Evolutionary conservation across 2,329 filamentous ascomycete genomes (phyloP).

Genomic region (Sarocladium oryzae): DNA sequence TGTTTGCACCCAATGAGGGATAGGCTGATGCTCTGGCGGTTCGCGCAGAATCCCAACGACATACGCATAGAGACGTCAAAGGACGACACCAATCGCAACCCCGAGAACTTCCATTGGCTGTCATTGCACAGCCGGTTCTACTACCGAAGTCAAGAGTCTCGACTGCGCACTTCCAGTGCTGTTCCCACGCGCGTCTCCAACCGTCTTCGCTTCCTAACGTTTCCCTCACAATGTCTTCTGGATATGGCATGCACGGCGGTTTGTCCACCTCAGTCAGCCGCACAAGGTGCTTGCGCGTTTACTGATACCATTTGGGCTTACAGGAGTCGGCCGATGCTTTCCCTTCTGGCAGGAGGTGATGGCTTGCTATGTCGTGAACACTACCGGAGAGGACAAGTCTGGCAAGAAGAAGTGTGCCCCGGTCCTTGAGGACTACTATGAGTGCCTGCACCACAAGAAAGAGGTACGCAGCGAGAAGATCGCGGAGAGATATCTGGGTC

Average conservation of each 20-base stretch:
- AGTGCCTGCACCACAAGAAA: conserved; percentile 98
- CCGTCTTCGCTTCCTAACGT: background rate
- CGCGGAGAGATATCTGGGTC: background rate
- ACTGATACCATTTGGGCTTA: conserved; percentile 16
- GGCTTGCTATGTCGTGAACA: conserved; percentile 96
- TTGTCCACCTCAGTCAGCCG: conserved; percentile 26
- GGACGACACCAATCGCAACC: background rate
- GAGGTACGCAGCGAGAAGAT: conserved; percentile 59
- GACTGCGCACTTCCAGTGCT: background rate
- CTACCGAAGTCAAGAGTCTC: background rate
- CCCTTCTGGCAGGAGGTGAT: conserved; percentile 99
- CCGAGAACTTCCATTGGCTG: conserved; percentile 1
- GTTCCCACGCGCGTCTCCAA: background rate
- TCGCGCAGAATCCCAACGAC: conserved; percentile 4
- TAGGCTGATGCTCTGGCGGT: background rate
- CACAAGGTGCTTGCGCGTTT: background rate
- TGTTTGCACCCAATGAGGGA: background rate
- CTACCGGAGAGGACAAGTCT: conserved; percentile 65
- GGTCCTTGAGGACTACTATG: conserved; percentile 92
- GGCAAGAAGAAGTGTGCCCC: conserved; percentile 85
- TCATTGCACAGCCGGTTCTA: background rate
- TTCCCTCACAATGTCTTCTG: conserved; percentile 59
- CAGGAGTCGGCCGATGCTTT: conserved; percentile 76
- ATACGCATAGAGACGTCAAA: background rate
- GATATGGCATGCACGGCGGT: conserved; percentile 78